Percentiles rank a stretch among this genome's conserved stretches.
Conservation (phyloP, 371 early-diverging fungal genomes). For the Funneliformis caledonium region DNA sequence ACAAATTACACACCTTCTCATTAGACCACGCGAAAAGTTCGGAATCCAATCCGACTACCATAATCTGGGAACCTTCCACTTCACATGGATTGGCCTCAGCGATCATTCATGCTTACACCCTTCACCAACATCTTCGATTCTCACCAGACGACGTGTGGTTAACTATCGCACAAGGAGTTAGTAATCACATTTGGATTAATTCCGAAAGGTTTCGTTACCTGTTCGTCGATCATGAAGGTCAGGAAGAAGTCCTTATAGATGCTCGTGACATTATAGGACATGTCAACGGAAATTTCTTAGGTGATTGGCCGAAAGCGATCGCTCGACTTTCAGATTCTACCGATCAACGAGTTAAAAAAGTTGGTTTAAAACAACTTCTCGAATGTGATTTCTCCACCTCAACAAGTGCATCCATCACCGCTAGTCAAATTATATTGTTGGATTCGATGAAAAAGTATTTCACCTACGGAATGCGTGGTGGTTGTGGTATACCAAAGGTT, state of each 20-base stretch:
- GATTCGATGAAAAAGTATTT: constrained; percentile 44
- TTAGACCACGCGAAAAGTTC: neutral
- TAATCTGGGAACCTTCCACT: neutral
- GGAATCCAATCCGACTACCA: neutral
- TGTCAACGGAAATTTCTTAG: constrained; percentile 24
- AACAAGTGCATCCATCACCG: constrained; percentile 38
- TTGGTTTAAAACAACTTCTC: neutral
- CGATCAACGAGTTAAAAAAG: constrained; percentile 19
- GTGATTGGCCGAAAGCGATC: constrained; percentile 38
- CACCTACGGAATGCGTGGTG: neutral
- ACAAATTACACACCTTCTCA: neutral
- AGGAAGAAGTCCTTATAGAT: constrained; percentile 37
- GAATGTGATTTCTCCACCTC: constrained; percentile 33
- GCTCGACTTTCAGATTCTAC: neutral
- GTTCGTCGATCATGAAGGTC: constrained; percentile 43
- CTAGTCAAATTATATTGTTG: constrained; percentile 42
- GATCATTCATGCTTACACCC: constrained; percentile 40
- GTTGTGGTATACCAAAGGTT: constrained; percentile 44
- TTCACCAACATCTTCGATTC: constrained; percentile 43
- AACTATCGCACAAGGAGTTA: constrained; percentile 43
- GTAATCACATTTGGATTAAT: constrained; percentile 39
- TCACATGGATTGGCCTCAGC: constrained; percentile 26
- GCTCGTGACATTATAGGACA: constrained; percentile 38
- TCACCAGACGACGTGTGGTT: constrained; percentile 45
- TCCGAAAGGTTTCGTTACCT: constrained; percentile 40